Evolutionary conservation across 1,284 basidiomycete species (phyloP).

Genomic region (Cryptococcus amylolentus): DNA sequence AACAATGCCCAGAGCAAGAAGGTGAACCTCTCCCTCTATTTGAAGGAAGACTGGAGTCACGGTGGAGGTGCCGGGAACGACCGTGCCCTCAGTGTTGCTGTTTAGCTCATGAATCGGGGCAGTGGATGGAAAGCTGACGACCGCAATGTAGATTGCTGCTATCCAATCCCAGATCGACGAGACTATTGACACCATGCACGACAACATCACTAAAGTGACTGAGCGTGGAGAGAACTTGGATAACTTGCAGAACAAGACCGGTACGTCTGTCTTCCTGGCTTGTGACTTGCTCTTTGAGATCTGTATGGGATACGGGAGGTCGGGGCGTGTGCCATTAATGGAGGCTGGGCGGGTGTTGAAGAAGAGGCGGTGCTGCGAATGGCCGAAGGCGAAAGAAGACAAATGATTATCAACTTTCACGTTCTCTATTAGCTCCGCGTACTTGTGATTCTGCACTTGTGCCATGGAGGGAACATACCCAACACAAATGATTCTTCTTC

Average conservation of each 20-base stretch:
- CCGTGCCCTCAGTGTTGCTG: not conserved
- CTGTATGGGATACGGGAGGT: too few relatives aligned
- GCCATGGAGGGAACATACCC: not conserved
- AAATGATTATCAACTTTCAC: too few relatives aligned
- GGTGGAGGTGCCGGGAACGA: too few relatives aligned
- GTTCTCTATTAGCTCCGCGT: not conserved
- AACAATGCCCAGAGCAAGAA: conserved; percentile 59
- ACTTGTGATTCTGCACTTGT: not conserved
- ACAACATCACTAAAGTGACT: conserved; percentile 90
- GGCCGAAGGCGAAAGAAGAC: too few relatives aligned
- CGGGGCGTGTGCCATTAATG: too few relatives aligned
- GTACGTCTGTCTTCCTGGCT: conserved; percentile 49
- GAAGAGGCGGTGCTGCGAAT: too few relatives aligned
- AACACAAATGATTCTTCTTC: not conserved
- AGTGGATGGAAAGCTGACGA: not conserved
- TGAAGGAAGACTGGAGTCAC: too few relatives aligned
- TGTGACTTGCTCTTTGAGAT: too few relatives aligned
- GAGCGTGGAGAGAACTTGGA: conserved; percentile 93
- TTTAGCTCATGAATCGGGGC: not conserved
- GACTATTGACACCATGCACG: conserved; percentile 86
- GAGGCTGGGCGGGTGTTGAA: too few relatives aligned
- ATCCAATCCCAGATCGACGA: conserved; percentile 93
- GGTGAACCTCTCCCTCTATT: conserved; percentile 20
- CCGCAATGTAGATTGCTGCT: conserved; percentile 64
- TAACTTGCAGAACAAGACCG: conserved; percentile 95